These are phyloP conservation scores for Mycena indigotica DNA, from an alignment of 768 basidiomycete species.

Conservation along the genomic window DNA sequence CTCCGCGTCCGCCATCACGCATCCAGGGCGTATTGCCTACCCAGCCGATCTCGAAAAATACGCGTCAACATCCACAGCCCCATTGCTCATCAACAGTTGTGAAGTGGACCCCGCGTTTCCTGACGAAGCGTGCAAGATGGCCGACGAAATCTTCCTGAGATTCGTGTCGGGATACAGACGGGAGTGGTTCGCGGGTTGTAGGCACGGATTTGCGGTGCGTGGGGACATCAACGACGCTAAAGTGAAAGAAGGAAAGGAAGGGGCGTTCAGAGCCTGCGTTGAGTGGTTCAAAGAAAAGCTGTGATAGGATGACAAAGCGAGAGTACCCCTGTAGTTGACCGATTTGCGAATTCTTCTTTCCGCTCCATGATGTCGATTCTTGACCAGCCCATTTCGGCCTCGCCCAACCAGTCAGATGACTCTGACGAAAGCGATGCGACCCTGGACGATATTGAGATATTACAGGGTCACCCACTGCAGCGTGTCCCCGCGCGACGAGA, in stretches of 20 bases:
- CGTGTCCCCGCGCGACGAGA: constrained; percentile 5
- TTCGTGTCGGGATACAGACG: constrained; percentile 6
- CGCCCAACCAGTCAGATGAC: constrained; percentile 12
- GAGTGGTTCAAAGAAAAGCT: constrained; percentile 35
- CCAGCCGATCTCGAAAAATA: constrained; percentile 35
- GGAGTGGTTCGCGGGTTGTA: constrained; percentile 4
- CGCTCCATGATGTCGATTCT: constrained; percentile 14
- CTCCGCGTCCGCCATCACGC: constrained; percentile 27
- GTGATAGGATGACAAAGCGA: no score
- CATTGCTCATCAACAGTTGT: constrained; percentile 40
- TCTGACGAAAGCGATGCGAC: constrained; percentile 15
- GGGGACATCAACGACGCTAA: constrained; percentile 33
- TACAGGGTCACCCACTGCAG: constrained; percentile 15
- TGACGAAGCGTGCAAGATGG: constrained; percentile 26
- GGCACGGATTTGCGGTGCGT: constrained; percentile 27
- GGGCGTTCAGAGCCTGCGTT: constrained; percentile 45
- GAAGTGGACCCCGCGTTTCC: constrained; percentile 39
- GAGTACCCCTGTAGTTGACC: neutral
- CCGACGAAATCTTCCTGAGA: constrained; percentile 39
- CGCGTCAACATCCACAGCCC: constrained; percentile 42
- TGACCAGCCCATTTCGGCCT: constrained; percentile 9
- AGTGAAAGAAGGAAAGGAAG: constrained; percentile 50
- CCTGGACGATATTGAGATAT: constrained; percentile 16
- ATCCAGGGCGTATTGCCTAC: constrained; percentile 32
- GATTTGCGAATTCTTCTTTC: neutral